Conservation (phyloP, 495 filamentous ascomycete genomes). For the Aspergillus heteromorphus region DNA sequence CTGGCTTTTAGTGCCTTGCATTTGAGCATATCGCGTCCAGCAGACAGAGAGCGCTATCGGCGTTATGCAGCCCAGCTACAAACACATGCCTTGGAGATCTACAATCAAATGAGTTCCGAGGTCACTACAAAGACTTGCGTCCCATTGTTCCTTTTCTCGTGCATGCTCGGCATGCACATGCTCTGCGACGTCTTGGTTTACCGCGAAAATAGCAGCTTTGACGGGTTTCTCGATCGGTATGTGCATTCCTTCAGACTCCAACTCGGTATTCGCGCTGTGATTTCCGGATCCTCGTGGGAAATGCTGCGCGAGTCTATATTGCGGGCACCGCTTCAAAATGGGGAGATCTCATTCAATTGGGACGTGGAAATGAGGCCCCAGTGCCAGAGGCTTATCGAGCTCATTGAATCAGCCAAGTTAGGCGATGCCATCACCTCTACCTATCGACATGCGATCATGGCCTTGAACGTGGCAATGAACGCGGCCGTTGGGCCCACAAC, state of each 20-base stretch:
- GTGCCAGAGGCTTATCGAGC: constrained; percentile 4
- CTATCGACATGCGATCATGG: constrained; percentile 15
- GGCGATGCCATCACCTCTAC: constrained; percentile 6
- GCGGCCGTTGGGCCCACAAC: not conserved
- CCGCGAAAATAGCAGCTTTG: constrained; percentile 23
- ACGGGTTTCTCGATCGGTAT: constrained; percentile 33
- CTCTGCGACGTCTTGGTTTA: constrained; percentile 38
- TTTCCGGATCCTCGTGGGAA: constrained; percentile 19
- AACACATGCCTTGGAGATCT: constrained; percentile 39
- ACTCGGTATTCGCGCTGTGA: constrained; percentile 36
- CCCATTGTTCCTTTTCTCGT: constrained; percentile 45
- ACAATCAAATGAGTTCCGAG: constrained; percentile 26
- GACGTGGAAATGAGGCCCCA: not conserved
- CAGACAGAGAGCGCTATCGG: constrained; percentile 29
- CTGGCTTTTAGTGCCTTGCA: constrained; percentile 42
- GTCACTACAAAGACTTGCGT: constrained; percentile 33
- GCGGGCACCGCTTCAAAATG: constrained; percentile 9
- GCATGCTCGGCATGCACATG: constrained; percentile 37
- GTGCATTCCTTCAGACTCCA: constrained; percentile 38
- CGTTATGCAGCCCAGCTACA: constrained; percentile 44
- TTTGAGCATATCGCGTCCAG: constrained; percentile 27
- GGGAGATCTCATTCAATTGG: not conserved
- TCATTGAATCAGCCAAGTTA: constrained; percentile 7
- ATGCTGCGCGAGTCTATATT: constrained; percentile 9
- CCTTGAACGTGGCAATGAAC: constrained; percentile 13